phyloP scores from a whole-genome alignment of 768 basidiomycete genomes.

The Termitomyces sp. region DNA sequence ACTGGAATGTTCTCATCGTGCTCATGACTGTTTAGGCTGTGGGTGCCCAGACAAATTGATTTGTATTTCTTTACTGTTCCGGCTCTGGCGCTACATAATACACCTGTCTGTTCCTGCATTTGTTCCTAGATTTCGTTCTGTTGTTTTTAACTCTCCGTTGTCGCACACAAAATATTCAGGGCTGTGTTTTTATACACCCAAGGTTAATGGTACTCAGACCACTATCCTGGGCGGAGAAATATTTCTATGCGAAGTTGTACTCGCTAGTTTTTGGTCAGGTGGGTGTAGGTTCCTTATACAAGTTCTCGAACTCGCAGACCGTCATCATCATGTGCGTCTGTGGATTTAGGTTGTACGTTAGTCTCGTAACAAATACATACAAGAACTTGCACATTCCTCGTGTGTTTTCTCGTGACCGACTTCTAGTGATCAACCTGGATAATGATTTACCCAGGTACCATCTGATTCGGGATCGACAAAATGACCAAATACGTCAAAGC shows the following conservation, averaged over 20 bases:
- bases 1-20: background rate
- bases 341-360: too few relatives aligned
- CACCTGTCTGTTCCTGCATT: conserved; percentile 5
- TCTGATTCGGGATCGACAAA: too few relatives aligned
- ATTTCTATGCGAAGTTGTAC: background rate
- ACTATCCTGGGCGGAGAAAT: background rate
- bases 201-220: background rate
- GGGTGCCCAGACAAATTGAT: conserved; percentile 64
- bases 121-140: conserved; percentile 15
- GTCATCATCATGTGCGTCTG: too few relatives aligned
- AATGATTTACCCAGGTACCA: too few relatives aligned
- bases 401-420: too few relatives aligned
- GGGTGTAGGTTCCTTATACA: too few relatives aligned
- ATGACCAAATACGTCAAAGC: background rate
- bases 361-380: too few relatives aligned
- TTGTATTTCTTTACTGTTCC: conserved; percentile 8
- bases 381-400: too few relatives aligned
- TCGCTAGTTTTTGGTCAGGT: too few relatives aligned
- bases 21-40: conserved; percentile 44
- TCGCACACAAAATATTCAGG: conserved; percentile 9
- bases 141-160: conserved; percentile 3
- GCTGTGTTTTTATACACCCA: conserved; percentile 2
- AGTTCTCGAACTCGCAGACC: too few relatives aligned
- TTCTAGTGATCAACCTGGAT: too few relatives aligned
- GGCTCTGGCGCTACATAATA: background rate